A percentile compares a stretch with the other conserved stretches of the same genome.
Conservation (phyloP, 257 asterid species). For the Echites panduratus region DNA sequence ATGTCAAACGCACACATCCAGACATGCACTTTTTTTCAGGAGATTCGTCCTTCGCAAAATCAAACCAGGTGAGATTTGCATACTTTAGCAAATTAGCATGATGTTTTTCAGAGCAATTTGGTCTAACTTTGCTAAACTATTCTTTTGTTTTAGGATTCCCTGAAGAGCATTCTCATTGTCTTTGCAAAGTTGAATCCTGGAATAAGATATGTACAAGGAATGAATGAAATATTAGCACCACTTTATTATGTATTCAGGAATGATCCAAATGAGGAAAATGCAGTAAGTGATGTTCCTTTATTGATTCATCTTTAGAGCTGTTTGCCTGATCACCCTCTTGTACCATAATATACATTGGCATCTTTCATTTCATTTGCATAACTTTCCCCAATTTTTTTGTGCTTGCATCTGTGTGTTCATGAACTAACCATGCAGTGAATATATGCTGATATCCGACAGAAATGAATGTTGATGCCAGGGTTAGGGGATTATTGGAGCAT, state of each 20-base stretch:
- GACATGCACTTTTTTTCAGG: conserved; percentile 93
- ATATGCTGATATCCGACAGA: not conserved
- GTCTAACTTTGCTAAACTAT: conserved; percentile 10
- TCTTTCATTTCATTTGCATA: not conserved
- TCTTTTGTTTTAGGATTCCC: conserved; percentile 57
- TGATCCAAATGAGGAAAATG: conserved; percentile 72
- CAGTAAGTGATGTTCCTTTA: conserved; percentile 36
- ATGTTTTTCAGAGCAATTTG: not conserved
- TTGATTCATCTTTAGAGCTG: not conserved
- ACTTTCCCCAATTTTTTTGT: not conserved
- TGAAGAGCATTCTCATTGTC: conserved; percentile 59
- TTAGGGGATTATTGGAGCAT: not conserved
- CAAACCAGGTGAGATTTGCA: conserved; percentile 56
- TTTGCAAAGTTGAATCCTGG: conserved; percentile 97
- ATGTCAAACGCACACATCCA: conserved; percentile 98
- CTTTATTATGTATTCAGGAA: conserved; percentile 65
- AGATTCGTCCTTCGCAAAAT: conserved; percentile 67
- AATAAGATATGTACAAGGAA: conserved; percentile 97
- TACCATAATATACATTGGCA: not conserved
- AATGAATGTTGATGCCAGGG: not conserved
- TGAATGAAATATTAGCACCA: conserved; percentile 96
- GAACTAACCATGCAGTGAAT: not conserved
- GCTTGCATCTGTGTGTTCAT: not conserved
- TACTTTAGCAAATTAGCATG: conserved; percentile 13
- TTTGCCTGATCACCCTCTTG: not conserved